These are phyloP conservation scores for Gracilaria domingensis DNA, from an alignment of 23 red algal species.

Conservation along the genomic window DNA sequence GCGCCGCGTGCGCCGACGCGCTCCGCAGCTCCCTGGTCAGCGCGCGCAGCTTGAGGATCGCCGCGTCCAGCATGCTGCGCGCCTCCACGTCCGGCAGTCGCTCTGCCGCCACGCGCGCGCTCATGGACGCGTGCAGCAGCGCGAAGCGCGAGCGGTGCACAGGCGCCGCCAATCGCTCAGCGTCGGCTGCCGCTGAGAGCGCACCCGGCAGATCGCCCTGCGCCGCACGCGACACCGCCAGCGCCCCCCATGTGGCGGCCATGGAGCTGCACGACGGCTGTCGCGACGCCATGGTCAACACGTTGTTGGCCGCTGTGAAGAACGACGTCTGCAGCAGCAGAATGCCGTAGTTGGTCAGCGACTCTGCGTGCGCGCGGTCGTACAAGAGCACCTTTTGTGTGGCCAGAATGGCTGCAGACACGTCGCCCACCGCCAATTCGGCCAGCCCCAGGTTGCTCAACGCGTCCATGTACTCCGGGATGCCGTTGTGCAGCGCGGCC, in stretches of 20 bases:
- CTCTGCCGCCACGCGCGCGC: constrained; percentile 21
- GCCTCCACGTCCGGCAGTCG: constrained; percentile 18
- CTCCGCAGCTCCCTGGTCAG: constrained; percentile 27
- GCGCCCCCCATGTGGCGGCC: constrained; percentile 44
- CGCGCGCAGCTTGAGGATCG: constrained; percentile 62
- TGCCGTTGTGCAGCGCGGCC: constrained; percentile 11
- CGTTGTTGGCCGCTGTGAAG: constrained; percentile 31
- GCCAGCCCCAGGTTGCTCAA: constrained; percentile 73
- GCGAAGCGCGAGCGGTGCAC: constrained; percentile 51
- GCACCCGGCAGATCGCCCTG: constrained; percentile 45
- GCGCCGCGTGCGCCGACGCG: constrained; percentile 33
- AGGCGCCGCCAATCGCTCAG: constrained; percentile 41
- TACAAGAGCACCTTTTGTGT: constrained; percentile 59
- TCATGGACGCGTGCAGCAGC: constrained; percentile 60
- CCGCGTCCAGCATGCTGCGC: constrained; percentile 23
- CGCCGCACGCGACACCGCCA: constrained; percentile 55
- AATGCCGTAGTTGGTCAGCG: constrained; percentile 66
- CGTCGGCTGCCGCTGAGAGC: constrained; percentile 30
- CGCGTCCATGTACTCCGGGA: constrained; percentile 80
- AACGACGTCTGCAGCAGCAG: constrained; percentile 37
- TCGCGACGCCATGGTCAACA: constrained; percentile 31
- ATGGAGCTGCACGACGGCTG: background rate
- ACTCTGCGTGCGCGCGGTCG: constrained; percentile 72
- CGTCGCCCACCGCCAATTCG: constrained; percentile 47
- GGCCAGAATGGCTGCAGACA: constrained; percentile 3